Evolutionary conservation across 441 rosid species (phyloP), one percentile per base, ranked within the genome.

Genomic region (Erodium moschatum): DNA sequence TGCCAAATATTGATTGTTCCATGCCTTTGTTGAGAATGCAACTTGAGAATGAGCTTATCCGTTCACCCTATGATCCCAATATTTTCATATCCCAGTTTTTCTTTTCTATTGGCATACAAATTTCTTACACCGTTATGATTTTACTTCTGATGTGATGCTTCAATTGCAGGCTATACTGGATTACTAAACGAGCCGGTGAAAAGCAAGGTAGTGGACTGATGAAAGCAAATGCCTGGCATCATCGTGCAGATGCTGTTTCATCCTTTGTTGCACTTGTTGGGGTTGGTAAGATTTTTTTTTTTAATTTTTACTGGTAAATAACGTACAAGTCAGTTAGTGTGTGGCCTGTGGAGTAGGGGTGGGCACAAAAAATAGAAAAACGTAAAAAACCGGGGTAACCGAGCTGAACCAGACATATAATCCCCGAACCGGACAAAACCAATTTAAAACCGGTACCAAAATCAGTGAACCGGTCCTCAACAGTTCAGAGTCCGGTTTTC

Each of bases 161-260:
- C 35, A n/a, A 42, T 5, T 71, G 61, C 71, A 93, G 97, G 77
- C 97, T 93, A 73, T 93, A 87, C 75, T 86, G 97, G 96, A 79
- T 89, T 78, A 93, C 97, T 65, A 93, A 91, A 83, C 83, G 78
- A 84, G 97, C 89, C 60, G 97, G 89, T 70, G 97, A 93, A 75
- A 89, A 71, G 71, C 91, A 77, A 72, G 96, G 95, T 52, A 93
- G 98, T 81, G 93, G 90, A 62, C 79, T 93, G 69, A 93, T 93
- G 98, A 93, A 84, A 80, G 98, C 98, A 72, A 93, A 91, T 83
- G 98, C 98, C 64, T 93, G 98, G 98, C 98, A 93, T 81, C 98
- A 91, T 81, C 97, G 97, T 46, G 86, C 89, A 31, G 95, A 93
- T 87, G 98, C 97, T 15, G 77, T 93, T 74, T 93, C 98, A 42